Base-by-base conservation (phyloP, 345 rosid genomes). In the Bruguiera gymnorhiza region DNA sequence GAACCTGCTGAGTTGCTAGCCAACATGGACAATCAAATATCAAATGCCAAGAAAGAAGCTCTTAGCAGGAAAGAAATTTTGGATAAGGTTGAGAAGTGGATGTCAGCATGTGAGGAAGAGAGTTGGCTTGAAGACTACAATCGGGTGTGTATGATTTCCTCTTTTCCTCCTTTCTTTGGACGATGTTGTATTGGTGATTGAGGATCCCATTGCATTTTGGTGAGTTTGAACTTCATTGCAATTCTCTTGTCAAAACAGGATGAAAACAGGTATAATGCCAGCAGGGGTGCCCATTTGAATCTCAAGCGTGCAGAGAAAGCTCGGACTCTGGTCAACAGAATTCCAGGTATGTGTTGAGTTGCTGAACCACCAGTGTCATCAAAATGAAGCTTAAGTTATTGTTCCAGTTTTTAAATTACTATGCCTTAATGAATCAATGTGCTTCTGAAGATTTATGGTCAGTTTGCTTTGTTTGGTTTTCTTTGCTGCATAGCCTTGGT, bases 241-340 rank as follows among this genome's bases (percentile, higher is more conserved):
- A 6, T 66, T 27, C 62, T 62, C 53, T 65, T 67, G 16, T 19
- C 80, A 75, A 60, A 80, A 77, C 94, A 95, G 99, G 99, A 95
- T 75, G 97, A 95, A 66, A 95, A 95, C 83, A 86, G 97, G 87
- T 95, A 95, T 63, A 92, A 86, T 69, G 92, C 98, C 23, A 90
- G 99, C 79, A 83, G 97, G 83, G 99, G 99, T 23, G 97, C 99
- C 2, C 99, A 95, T 68, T 82, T 92, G 78, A 95, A 95, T 83
- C 99, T 95, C 84, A 95, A 95, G 88, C 97, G 98, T 32, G 99
- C 99, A 34, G 98, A 95, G 76, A 92, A 89, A 77, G 97, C 98
- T 50, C 82, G 99, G 55, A 74, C 90, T 75, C 76, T 95, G 77
- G 99, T 95, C 55, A 95, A 88, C 88, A 92, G 90, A 86, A 95